These are phyloP conservation scores for Aspergillus carbonarius DNA, from an alignment of 2,329 filamentous ascomycete genomes.

Conservation along the genomic window DNA sequence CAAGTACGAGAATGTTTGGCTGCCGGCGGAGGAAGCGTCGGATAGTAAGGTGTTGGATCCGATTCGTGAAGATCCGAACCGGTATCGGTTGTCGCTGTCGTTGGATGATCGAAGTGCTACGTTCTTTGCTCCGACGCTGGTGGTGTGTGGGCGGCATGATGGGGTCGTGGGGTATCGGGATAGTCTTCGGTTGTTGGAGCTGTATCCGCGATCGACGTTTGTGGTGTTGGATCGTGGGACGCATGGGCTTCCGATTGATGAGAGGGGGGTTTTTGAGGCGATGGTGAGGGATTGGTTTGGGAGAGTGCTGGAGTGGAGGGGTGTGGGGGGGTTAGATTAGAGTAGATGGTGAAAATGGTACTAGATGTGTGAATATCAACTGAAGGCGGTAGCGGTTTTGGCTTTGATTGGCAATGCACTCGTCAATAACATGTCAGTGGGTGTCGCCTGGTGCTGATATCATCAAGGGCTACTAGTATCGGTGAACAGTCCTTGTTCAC, in stretches of 20 bases:
- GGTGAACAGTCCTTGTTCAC: too few species aligned
- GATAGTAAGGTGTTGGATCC: slow-evolving; percentile 24
- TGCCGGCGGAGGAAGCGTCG: slow-evolving; percentile 20
- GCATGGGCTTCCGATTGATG: slow-evolving; percentile 30
- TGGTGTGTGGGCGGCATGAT: slow-evolving; percentile 31
- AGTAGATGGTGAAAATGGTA: neutral
- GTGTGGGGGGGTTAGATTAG: too few species aligned
- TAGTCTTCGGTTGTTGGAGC: slow-evolving; percentile 28
- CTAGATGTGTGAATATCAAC: too few species aligned
- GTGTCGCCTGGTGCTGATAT: too few species aligned
- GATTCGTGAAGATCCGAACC: slow-evolving; percentile 27
- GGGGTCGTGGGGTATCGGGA: slow-evolving; percentile 30
- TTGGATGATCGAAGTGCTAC: slow-evolving; percentile 14
- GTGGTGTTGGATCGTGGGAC: slow-evolving; percentile 27
- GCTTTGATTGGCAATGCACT: too few species aligned
- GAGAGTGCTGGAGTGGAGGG: slow-evolving; percentile 25
- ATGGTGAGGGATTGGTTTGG: slow-evolving; percentile 29
- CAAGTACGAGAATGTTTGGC: slow-evolving; percentile 18
- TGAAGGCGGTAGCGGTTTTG: too few species aligned
- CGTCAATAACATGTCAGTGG: too few species aligned
- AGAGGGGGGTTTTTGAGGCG: slow-evolving; percentile 27
- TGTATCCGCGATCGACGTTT: slow-evolving; percentile 28
- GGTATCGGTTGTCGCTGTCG: slow-evolving; percentile 25
- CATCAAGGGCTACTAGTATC: too few species aligned
- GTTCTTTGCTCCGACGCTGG: slow-evolving; percentile 30